Evolutionary conservation across 139 green algal genomes (phyloP).

Genomic region (Dunaliella primolecta): DNA sequence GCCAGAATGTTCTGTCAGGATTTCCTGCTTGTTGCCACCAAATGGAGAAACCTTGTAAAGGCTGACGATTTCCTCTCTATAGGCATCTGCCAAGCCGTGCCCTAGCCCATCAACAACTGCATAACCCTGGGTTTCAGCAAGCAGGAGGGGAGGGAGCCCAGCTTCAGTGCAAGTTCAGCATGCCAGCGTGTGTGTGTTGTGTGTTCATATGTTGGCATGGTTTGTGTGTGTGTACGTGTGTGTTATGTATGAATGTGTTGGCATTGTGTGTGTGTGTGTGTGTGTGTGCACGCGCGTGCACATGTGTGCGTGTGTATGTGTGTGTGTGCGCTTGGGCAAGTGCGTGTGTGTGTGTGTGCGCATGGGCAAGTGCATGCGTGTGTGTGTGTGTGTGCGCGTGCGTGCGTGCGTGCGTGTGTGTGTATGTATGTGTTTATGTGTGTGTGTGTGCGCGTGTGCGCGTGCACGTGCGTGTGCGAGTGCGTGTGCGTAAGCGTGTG

Average conservation of each 20-base stretch:
- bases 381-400: neutral
- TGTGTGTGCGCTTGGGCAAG: too few species aligned
- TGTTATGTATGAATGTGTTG: too few species aligned
- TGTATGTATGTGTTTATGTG: too few species aligned
- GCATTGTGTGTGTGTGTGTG: neutral
- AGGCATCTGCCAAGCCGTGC: neutral
- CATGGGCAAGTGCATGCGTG: too few species aligned
- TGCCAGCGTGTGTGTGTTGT: too few species aligned
- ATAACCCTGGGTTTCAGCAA: slow-evolving; percentile 36
- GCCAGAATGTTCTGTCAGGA: too few species aligned
- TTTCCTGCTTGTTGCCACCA: neutral
- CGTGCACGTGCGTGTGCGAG: too few species aligned
- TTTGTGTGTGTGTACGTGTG: neutral
- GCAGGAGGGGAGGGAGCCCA: neutral
- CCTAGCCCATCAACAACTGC: slow-evolving; percentile 54
- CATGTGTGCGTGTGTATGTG: too few species aligned
- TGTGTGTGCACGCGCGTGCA: neutral
- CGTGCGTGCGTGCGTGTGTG: too few species aligned
- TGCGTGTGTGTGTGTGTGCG: too few species aligned
- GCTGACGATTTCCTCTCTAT: slow-evolving; percentile 39
- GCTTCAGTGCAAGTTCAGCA: neutral
- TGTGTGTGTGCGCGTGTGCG: too few species aligned
- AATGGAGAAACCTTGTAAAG: slow-evolving; percentile 20
- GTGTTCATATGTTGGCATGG: neutral
- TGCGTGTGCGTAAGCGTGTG: neutral